phyloP scores from a whole-genome alignment of 106 monocot species.

The Apostasia ramifera region DNA sequence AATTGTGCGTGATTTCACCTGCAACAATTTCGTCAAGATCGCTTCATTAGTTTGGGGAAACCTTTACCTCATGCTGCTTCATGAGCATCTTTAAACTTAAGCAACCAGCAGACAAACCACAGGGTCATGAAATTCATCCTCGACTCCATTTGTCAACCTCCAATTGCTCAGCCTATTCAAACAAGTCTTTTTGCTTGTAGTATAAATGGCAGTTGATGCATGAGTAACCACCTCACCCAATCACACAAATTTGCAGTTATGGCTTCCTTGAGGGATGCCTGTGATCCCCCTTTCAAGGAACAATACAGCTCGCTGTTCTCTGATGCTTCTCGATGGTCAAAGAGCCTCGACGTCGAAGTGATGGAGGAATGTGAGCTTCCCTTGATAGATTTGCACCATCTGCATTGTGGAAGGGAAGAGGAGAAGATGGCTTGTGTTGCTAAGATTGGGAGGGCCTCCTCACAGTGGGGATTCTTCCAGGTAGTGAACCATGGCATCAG shows the following conservation, averaged over 20 bases:
- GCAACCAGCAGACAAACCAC: too few species aligned
- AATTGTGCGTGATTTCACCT: too few species aligned
- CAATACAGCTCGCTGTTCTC: conserved; percentile 14
- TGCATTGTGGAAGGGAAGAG: conserved; percentile 7
- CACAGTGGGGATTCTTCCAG: conserved; percentile 80
- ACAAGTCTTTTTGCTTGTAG: too few species aligned
- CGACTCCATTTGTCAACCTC: not conserved
- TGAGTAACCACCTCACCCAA: not conserved
- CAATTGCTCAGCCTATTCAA: not conserved
- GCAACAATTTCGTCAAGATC: too few species aligned
- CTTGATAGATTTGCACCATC: conserved; percentile 30
- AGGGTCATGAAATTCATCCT: not conserved
- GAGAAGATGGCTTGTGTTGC: conserved; percentile 27
- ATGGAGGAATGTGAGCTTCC: conserved; percentile 37
- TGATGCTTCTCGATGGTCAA: not conserved
- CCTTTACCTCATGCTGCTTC: too few species aligned
- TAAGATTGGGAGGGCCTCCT: conserved; percentile 32
- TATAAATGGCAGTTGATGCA: not conserved
- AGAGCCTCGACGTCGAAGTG: not conserved
- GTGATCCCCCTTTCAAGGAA: conserved; percentile 20
- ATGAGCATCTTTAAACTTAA: too few species aligned
- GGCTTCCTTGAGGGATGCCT: not conserved
- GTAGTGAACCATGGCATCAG: conserved; percentile 60
- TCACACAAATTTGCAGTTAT: not conserved
- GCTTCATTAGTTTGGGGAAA: too few species aligned